These are phyloP conservation scores for Tetrahymena elliotti DNA, from an alignment of 73 alveolate species.

Conservation along the genomic window DNA sequence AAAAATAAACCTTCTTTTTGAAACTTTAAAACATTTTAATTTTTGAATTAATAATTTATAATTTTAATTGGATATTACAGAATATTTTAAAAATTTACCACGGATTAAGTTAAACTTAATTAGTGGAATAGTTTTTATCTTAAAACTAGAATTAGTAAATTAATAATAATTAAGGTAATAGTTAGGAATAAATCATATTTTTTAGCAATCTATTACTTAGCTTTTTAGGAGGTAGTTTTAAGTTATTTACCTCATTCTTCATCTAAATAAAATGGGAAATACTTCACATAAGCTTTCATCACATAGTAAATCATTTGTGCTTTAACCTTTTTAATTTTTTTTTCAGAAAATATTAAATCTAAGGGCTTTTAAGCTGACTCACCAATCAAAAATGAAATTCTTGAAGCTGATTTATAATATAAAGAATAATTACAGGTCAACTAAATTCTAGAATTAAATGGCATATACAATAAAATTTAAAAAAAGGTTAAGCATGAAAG, in stretches of 20 bases:
- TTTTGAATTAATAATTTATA: no score
- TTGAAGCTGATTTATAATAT: background rate
- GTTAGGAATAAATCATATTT: no score
- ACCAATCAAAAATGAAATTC: background rate
- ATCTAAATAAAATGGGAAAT: background rate
- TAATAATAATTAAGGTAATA: background rate
- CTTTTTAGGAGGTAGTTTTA: no score
- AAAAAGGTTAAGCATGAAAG: background rate
- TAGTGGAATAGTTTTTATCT: background rate
- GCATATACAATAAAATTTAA: background rate
- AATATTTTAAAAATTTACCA: no score
- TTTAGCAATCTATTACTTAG: no score
- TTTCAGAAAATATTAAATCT: background rate
- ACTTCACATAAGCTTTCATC: background rate
- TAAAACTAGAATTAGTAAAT: background rate
- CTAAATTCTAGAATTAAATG: background rate
- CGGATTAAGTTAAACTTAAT: background rate
- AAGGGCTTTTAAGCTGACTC: background rate
- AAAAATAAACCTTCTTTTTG: no score
- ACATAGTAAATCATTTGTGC: no score
- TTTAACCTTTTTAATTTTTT: no score
- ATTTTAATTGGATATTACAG: background rate
- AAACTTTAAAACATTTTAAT: no score
- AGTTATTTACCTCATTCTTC: no score
- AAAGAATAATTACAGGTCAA: background rate